Base-by-base conservation (phyloP, 2,329 filamentous ascomycete species). In the Colletotrichum sp. region DNA sequence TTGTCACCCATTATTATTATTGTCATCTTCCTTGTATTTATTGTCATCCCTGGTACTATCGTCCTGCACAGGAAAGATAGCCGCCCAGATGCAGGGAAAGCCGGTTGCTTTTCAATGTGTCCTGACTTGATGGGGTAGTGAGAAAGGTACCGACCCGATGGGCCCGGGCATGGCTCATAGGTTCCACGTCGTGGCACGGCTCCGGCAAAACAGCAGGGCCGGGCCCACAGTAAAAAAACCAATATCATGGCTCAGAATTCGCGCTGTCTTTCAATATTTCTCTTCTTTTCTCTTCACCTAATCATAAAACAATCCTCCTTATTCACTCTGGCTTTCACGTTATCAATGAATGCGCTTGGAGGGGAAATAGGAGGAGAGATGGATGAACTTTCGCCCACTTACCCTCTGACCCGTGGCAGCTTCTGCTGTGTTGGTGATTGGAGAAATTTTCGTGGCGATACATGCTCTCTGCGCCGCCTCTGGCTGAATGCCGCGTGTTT, bases 331-430 rank as follows among this genome's bases (percentile, higher is more conserved):
- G 87, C 85, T 87, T 90, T 88, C 87, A 86, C 85, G 87, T 82
- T 84, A 85, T 86, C 83, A 76, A 86, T 87, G 90, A 87, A 89
- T 88, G 87, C 79, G 65, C 82, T 84, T 88, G 89, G 92, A 94
- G 92, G 92, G 92, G 92, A 94, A 94, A 94, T 87, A 90, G 92
- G 89, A 91, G 91, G 92, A 92, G 82, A 94, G 92, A 93, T 80
- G 72, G 84, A 88, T 18, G 68, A 71, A 70, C 73, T 82, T 78
- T 84, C 87, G 85, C 83, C 83, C 84, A 85, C 88, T 89, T 89
- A 89, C 88, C 87, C 84, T 88, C 84, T 88, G 86, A 81, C 83
- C 85, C 85, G 84, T 80, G 76, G 69, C 77, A 75, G 77, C 77
- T 78, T 79, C 77, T 77, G 79, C 80, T 79, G 75, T 73, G 72